Base-by-base conservation (phyloP, 2,329 filamentous ascomycete genomes). In the Lojkania enalia region DNA sequence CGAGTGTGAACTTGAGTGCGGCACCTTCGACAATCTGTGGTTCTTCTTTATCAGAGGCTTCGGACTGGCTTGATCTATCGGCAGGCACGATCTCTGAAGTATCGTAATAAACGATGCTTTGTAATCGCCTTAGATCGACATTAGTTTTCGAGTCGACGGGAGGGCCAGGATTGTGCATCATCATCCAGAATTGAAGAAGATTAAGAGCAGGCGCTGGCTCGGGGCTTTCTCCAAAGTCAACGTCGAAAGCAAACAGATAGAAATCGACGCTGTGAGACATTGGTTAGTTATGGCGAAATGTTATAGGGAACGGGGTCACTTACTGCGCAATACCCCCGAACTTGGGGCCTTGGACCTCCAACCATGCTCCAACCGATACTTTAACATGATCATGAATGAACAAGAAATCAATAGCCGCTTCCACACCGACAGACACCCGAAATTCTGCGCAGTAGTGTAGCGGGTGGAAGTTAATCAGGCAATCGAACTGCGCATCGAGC, bases 141-240 rank as follows among this genome's bases (percentile, higher is more conserved):
- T n/a, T n/a, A 18, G 20, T 16, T 25, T 6, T 5, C 5, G 36
- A 39, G 20, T 39, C 18, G 21, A 25, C 36, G 12, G 36, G 36
- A n/a, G 36, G 36, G 5, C 36, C 36, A 18, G 20, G 25, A 19
- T 39, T 39, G 12, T 39, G 20, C 13, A 19, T 25, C 5, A 39
- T n/a, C 19, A 5, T 13, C 13, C 29, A 39, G 21, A 39, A 39
- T 29, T 39, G 7, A 5, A 5, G n/a, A 19, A 39, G 21, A 27
- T 9, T 12, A 16, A 39, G 7, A 5, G 21, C 6, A 6, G 36
- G 6, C 6, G 19, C 20, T 9, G 7, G 7, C n/a, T 21, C 18
- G 29, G 6, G 5, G 5, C 15, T 9, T 5, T 19, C 36, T 5
- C 36, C 36, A 18, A 39, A 39, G 18, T 39, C 36, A 18, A 39